phyloP scores from a whole-genome alignment of 2,329 filamentous ascomycete genomes.

The Fusarium udum region DNA sequence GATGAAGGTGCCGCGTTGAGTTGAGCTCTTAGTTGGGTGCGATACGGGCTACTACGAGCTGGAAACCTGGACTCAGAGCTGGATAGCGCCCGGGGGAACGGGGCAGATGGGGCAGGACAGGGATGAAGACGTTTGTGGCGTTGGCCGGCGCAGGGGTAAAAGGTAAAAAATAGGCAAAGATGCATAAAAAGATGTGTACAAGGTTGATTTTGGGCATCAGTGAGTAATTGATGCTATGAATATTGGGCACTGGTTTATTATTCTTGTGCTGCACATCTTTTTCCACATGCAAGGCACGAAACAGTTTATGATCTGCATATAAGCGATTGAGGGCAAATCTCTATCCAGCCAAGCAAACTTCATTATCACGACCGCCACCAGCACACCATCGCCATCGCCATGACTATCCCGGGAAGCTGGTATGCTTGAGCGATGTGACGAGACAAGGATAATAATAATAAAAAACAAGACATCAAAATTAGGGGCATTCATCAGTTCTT shows the following conservation, averaged over 20 bases:
- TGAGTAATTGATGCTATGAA: not conserved
- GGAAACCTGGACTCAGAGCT: slow-evolving; percentile 9
- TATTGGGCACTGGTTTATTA: not conserved
- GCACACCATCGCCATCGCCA: not conserved
- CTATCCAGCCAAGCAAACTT: not conserved
- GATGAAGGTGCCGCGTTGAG: slow-evolving; percentile 34
- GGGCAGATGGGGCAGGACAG: slow-evolving; percentile 6
- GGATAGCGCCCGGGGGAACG: slow-evolving; percentile 1
- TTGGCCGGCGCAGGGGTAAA: slow-evolving; percentile 22
- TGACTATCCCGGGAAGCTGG: slow-evolving; percentile 20
- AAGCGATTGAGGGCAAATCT: not conserved
- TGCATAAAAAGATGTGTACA: slow-evolving; percentile 15
- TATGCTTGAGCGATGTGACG: slow-evolving; percentile 21
- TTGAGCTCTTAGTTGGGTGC: slow-evolving; percentile 16
- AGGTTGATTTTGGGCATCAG: not conserved
- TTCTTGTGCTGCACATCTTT: not conserved
- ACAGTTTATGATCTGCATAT: not conserved
- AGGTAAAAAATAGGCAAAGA: slow-evolving; percentile 3
- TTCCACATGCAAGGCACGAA: not conserved
- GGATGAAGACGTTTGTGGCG: slow-evolving; percentile 31
- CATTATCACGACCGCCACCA: not conserved
- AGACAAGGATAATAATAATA: slow-evolving; percentile 1
- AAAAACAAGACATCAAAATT: slow-evolving; percentile 14
- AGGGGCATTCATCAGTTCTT: slow-evolving; percentile 12
- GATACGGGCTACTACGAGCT: slow-evolving; percentile 8